Percentiles rank a stretch among this genome's conserved stretches.
phyloP scores from a whole-genome alignment of 805 yeast genomes.

The Candida michaelii region DNA sequence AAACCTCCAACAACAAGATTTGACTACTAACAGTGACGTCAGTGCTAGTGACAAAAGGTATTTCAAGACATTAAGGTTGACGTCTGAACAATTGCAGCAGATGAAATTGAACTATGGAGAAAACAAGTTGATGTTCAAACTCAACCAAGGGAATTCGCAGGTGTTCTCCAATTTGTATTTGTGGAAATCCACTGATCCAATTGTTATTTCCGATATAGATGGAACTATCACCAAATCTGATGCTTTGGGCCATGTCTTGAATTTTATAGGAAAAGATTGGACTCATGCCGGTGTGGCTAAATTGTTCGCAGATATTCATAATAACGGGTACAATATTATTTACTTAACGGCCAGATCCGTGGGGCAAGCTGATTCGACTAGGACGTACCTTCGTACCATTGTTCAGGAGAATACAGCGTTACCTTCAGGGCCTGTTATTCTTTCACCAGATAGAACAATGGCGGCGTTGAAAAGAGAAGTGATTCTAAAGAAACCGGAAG shows the following conservation, averaged over 20 bases:
- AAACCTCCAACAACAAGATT: conserved; percentile 19
- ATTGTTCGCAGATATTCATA: conserved; percentile 78
- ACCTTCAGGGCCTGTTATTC: conserved; percentile 90
- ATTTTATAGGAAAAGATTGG: conserved; percentile 96
- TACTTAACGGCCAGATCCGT: conserved; percentile 93
- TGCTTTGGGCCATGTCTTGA: conserved; percentile 93
- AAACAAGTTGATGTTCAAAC: conserved; percentile 75
- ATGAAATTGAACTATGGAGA: conserved; percentile 75
- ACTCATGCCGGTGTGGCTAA: conserved; percentile 95
- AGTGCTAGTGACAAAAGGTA: conserved; percentile 29
- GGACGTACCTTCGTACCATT: conserved; percentile 77
- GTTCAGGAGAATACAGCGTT: conserved; percentile 65
- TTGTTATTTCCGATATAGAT: conserved; percentile 95
- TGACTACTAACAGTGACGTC: conserved; percentile 9
- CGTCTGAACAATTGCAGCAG: conserved; percentile 82
- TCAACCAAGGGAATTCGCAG: conserved; percentile 78
- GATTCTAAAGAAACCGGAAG: conserved; percentile 91
- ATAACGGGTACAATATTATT: conserved; percentile 90
- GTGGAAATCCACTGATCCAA: conserved; percentile 84
- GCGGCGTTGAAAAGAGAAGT: conserved; percentile 93
- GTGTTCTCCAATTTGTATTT: conserved; percentile 71
- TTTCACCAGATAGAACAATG: conserved; percentile 94
- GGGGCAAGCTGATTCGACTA: conserved; percentile 90
- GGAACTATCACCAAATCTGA: conserved; percentile 98
- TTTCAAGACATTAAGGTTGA: conserved; percentile 85